phyloP scores from a whole-genome alignment of 441 rosid species.

The Raphanus hybrid region DNA sequence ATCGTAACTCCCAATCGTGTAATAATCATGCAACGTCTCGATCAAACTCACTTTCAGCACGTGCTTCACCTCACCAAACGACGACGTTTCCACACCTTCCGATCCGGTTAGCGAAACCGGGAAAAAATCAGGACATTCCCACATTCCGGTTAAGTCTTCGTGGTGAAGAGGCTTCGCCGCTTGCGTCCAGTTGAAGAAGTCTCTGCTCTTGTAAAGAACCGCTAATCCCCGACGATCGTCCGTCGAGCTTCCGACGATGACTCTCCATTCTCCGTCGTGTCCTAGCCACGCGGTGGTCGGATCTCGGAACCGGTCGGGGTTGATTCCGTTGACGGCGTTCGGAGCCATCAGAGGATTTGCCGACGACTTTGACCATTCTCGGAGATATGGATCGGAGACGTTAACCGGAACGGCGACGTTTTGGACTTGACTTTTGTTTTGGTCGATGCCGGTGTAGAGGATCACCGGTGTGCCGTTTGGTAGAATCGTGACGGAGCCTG shows the following conservation, averaged over 20 bases:
- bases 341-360: constrained; percentile 68
- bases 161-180: constrained; percentile 55
- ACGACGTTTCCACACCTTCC: constrained; percentile 50
- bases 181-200: constrained; percentile 57
- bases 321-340: constrained; percentile 45
- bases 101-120: constrained; percentile 41
- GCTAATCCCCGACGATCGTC: constrained; percentile 50
- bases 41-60: constrained; percentile 66
- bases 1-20: constrained; percentile 62
- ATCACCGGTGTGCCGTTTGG: constrained; percentile 52
- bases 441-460: constrained; percentile 67
- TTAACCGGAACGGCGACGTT: constrained; percentile 52
- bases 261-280: constrained; percentile 61
- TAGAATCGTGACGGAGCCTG: constrained; percentile 70
- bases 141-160: constrained; percentile 62
- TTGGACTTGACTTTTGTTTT: constrained; percentile 54
- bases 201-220: constrained; percentile 55
- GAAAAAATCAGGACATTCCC: constrained; percentile 87
- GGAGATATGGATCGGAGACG: constrained; percentile 54
- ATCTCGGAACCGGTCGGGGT: constrained; percentile 63
- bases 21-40: constrained; percentile 54
- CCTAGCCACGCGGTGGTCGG: constrained; percentile 81
- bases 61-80: constrained; percentile 46
- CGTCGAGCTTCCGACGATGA: constrained; percentile 49
- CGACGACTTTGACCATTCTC: constrained; percentile 60